These are phyloP conservation scores for Candida sphagnicola DNA, from an alignment of 805 yeast genomes.

Conservation along the genomic window DNA sequence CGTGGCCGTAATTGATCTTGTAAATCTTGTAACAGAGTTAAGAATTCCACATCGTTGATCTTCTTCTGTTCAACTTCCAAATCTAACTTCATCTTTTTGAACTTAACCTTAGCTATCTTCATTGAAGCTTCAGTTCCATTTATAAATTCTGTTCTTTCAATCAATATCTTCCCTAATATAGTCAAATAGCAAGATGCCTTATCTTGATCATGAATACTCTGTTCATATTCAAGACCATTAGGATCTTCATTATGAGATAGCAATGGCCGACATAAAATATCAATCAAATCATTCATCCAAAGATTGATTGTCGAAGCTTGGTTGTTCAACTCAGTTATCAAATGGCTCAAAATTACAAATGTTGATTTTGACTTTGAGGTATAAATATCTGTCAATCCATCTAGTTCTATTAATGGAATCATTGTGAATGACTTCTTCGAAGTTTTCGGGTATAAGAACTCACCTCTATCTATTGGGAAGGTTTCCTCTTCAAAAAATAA, in stretches of 20 bases:
- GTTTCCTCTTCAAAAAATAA: slow-evolving; percentile 6
- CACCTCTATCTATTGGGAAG: slow-evolving; percentile 27
- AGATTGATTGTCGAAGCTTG: slow-evolving; percentile 51
- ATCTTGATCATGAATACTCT: slow-evolving; percentile 73
- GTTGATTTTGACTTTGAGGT: slow-evolving; percentile 17
- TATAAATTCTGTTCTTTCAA: slow-evolving; percentile 38
- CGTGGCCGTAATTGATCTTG: slow-evolving; percentile 24
- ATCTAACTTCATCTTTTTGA: slow-evolving; percentile 16
- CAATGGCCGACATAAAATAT: slow-evolving; percentile 47
- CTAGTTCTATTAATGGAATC: slow-evolving; percentile 24
- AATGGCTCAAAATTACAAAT: slow-evolving; percentile 15
- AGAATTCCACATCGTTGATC: slow-evolving; percentile 22
- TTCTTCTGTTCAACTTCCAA: slow-evolving; percentile 21
- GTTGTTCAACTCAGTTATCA: slow-evolving; percentile 37
- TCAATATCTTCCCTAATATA: slow-evolving; percentile 35
- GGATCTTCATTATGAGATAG: slow-evolving; percentile 44
- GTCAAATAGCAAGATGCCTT: slow-evolving; percentile 57
- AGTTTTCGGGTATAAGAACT: slow-evolving; percentile 25
- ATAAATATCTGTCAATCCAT: slow-evolving; percentile 11
- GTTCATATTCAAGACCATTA: slow-evolving; percentile 75
- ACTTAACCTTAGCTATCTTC: slow-evolving; percentile 13
- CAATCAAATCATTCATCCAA: slow-evolving; percentile 45
- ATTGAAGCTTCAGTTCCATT: slow-evolving; percentile 29
- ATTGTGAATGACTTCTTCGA: slow-evolving; percentile 28
- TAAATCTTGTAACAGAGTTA: slow-evolving; percentile 18